These are phyloP conservation scores for Magnolia changhungtana DNA, from an alignment of 164 flowering plant genomes.

Conservation along the genomic window DNA sequence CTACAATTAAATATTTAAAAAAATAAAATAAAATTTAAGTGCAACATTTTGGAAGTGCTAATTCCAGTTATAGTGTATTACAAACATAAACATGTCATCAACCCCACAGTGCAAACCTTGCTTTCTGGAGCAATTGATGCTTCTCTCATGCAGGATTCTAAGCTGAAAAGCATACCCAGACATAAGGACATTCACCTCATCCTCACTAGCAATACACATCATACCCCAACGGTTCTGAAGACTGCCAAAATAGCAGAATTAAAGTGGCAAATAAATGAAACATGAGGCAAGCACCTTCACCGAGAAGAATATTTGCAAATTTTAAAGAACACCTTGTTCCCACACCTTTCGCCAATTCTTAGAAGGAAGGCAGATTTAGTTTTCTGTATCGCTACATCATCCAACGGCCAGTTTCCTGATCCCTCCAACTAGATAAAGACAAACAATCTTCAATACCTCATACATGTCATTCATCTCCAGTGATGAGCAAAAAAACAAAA, in stretches of 20 bases:
- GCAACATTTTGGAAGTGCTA: constrained; percentile 6
- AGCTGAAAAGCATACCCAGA: constrained; percentile 94
- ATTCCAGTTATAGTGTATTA: not conserved
- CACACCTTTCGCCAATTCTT: constrained; percentile 84
- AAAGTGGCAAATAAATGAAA: constrained; percentile 7
- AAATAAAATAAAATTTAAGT: constrained; percentile 3
- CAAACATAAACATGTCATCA: not conserved
- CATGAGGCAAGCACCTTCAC: not conserved
- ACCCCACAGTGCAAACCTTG: constrained; percentile 38
- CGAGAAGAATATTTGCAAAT: not conserved
- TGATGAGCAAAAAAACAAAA: not conserved
- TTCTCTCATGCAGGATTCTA: constrained; percentile 83
- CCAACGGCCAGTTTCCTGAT: constrained; percentile 95
- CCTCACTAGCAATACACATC: constrained; percentile 67
- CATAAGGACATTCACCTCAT: constrained; percentile 68
- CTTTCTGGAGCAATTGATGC: constrained; percentile 51
- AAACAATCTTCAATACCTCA: not conserved
- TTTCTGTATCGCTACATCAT: constrained; percentile 75
- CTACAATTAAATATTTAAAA: constrained; percentile 22
- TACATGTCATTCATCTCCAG: not conserved
- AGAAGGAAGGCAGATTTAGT: constrained; percentile 87
- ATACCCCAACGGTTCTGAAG: constrained; percentile 63
- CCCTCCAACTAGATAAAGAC: constrained; percentile 73
- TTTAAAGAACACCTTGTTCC: not conserved
- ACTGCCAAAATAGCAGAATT: constrained; percentile 40